Percentiles rank a stretch among this genome's conserved stretches.
These are phyloP conservation scores for Apium graveolens DNA, from an alignment of 129 eudicot genomes.

Conservation along the genomic window DNA sequence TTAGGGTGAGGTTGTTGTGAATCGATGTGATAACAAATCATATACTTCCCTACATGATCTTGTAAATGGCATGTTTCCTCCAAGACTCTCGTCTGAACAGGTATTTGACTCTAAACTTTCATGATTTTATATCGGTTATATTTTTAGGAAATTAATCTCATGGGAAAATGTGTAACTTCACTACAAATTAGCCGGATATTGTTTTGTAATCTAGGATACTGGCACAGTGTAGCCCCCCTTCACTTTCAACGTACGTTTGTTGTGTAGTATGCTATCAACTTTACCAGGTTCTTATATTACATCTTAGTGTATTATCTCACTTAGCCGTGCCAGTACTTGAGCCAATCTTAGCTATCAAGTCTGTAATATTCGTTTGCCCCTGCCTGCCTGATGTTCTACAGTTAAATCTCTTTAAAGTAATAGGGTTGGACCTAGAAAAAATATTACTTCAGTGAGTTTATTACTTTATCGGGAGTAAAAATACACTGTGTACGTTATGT, in stretches of 20 bases:
- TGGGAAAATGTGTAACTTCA: background rate
- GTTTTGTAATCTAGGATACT: background rate
- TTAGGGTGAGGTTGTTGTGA: constrained; percentile 85
- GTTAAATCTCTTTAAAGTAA: too few relatives aligned
- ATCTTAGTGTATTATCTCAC: background rate
- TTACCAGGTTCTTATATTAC: background rate
- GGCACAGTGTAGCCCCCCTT: background rate
- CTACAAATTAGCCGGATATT: background rate
- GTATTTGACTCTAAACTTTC: constrained; percentile 21
- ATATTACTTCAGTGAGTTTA: too few relatives aligned
- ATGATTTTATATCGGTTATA: too few relatives aligned
- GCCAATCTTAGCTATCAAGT: background rate
- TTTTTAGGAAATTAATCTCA: background rate
- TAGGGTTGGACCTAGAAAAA: too few relatives aligned
- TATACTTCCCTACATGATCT: constrained; percentile 73
- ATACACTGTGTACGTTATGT: too few relatives aligned
- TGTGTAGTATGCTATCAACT: background rate
- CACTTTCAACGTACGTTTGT: background rate
- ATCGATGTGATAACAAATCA: constrained; percentile 70
- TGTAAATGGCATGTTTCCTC: constrained; percentile 84
- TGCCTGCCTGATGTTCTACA: background rate
- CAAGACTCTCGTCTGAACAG: constrained; percentile 55
- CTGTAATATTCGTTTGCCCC: background rate
- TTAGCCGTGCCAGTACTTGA: background rate
- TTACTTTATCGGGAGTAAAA: too few relatives aligned